Evolutionary conservation across 352 stramenopile genomes (phyloP).

Genomic region (Globisporangium camurandrum): DNA sequence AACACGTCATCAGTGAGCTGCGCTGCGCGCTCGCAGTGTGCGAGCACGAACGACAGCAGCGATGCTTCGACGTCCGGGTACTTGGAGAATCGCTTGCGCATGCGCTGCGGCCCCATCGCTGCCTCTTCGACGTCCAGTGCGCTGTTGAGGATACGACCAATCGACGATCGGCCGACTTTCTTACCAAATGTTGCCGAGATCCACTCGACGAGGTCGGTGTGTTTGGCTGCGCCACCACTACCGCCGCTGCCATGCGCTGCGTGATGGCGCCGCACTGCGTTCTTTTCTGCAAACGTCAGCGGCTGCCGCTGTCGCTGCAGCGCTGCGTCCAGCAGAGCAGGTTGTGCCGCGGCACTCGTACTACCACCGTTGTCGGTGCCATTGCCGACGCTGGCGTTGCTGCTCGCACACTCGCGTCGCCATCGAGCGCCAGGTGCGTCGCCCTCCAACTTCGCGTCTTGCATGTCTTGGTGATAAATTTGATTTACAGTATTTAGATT

Average conservation of each 20-base stretch:
- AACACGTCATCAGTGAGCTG: constrained; percentile 7
- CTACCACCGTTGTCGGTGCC: background rate
- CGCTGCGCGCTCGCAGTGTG: background rate
- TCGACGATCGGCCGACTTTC: constrained; percentile 10
- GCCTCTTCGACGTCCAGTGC: constrained; percentile 6
- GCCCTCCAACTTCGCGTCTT: too few species aligned
- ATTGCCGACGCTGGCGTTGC: too few species aligned
- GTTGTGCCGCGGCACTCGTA: too few species aligned
- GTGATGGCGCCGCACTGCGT: constrained; percentile 10
- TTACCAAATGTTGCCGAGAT: constrained; percentile 8
- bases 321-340: background rate
- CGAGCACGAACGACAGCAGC: constrained; percentile 10
- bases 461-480: too few species aligned
- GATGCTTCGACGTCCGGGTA: constrained; percentile 9
- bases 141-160: constrained; percentile 8
- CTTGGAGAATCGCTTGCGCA: constrained; percentile 12
- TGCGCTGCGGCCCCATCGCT: constrained; percentile 4
- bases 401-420: too few species aligned
- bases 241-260: constrained; percentile 3
- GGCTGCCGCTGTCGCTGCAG: constrained; percentile 1
- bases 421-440: too few species aligned
- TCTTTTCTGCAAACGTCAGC: constrained; percentile 13
- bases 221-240: background rate
- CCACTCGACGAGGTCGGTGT: constrained; percentile 11
- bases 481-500: too few species aligned